Evolutionary conservation across 2,329 filamentous ascomycete species (phyloP).

Genomic region (Fusarium caatingaense): DNA sequence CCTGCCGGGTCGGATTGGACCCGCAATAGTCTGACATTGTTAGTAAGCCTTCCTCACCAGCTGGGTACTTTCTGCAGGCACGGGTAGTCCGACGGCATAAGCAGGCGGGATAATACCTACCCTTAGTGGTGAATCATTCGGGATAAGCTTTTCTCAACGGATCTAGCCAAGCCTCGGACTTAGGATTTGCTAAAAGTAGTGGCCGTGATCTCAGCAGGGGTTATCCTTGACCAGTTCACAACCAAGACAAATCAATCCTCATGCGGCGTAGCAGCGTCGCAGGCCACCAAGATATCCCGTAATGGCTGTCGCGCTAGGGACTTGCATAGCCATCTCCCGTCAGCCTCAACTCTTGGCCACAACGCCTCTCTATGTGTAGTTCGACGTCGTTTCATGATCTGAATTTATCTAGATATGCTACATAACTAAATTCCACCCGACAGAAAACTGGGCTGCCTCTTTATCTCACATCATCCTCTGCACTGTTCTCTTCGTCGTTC

Average conservation of each 20-base stretch:
- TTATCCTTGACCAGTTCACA: neutral
- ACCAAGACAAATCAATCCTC: neutral
- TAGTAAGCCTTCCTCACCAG: neutral
- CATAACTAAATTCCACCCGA: neutral
- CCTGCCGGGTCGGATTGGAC: neutral
- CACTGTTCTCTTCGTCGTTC: neutral
- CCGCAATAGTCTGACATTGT: constrained; percentile 1
- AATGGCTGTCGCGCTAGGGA: constrained; percentile 1
- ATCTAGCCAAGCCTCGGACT: constrained; percentile 6
- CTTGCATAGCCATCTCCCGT: neutral
- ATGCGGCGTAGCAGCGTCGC: neutral
- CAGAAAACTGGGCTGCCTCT: neutral
- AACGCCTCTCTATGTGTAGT: neutral
- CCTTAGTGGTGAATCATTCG: neutral
- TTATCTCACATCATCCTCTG: neutral
- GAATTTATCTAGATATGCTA: neutral
- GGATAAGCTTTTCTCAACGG: neutral
- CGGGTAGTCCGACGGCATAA: neutral
- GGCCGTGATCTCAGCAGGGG: neutral
- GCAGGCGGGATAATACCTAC: neutral
- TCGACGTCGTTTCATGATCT: neutral
- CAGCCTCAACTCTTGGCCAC: constrained; percentile 1
- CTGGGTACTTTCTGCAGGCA: neutral
- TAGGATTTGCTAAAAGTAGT: neutral
- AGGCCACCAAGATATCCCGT: neutral